Conservation (phyloP, 78 protist genomes). For the Isochrysis galbana region DNA sequence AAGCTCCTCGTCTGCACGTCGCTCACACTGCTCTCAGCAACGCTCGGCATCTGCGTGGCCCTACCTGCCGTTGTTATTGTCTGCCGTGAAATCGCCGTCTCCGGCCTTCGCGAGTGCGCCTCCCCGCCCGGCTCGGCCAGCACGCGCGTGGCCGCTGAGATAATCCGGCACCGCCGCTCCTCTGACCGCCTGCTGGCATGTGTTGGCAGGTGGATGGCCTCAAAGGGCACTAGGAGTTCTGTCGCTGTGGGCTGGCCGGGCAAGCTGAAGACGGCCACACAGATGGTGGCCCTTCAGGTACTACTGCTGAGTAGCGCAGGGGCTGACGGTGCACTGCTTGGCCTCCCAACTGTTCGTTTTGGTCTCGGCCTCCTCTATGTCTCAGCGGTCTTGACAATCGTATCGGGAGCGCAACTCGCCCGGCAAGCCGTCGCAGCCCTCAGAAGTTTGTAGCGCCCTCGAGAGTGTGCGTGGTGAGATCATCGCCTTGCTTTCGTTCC, state of each 20-base stretch:
- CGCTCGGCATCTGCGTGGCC: background rate
- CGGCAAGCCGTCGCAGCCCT: too few species aligned
- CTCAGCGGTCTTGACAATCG: background rate
- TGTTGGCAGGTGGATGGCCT: background rate
- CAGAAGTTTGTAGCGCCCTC: too few species aligned
- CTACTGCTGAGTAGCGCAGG: background rate
- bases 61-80: background rate
- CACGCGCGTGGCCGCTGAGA: too few species aligned
- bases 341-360: too few species aligned
- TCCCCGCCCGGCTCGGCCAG: too few species aligned
- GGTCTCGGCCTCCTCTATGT: background rate
- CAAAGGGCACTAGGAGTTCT: background rate
- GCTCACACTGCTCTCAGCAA: background rate
- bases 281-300: background rate
- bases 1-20: constrained; percentile 18
- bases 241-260: constrained; percentile 9
- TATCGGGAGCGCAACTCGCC: too few species aligned
- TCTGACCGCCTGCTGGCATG: background rate
- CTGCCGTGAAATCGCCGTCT: background rate
- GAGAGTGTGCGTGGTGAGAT: too few species aligned
- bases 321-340: background rate
- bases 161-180: too few species aligned
- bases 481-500: too few species aligned
- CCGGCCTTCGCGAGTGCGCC: background rate
- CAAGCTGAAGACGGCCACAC: constrained; percentile 4